These are phyloP conservation scores for Gossypium gossypioides DNA, from an alignment of 441 rosid species.

Conservation along the genomic window DNA sequence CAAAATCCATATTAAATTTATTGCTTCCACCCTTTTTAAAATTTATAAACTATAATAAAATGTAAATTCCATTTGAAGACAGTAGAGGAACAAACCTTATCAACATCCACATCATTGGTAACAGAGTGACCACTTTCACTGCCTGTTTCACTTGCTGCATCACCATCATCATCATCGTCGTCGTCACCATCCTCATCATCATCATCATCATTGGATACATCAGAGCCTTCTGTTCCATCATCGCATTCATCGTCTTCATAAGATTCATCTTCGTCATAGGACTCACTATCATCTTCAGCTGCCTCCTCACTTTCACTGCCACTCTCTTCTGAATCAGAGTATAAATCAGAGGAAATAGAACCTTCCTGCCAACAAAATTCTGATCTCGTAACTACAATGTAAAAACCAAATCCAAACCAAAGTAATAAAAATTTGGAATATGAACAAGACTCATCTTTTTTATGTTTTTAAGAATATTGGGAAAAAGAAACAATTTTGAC, in stretches of 20 bases:
- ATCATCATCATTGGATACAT: slow-evolving; percentile 46
- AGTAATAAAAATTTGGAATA: not conserved
- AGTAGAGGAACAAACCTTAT: slow-evolving; percentile 36
- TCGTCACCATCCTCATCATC: slow-evolving; percentile 69
- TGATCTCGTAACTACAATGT: slow-evolving; percentile 20
- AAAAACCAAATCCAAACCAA: slow-evolving; percentile 10
- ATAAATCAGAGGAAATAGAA: slow-evolving; percentile 60
- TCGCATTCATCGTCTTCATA: slow-evolving; percentile 53
- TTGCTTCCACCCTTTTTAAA: not conserved
- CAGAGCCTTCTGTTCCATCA: slow-evolving; percentile 36
- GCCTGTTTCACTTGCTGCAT: slow-evolving; percentile 41
- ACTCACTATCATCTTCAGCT: slow-evolving; percentile 67
- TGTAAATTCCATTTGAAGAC: not conserved
- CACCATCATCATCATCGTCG: slow-evolving; percentile 42
- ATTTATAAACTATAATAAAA: slow-evolving; percentile 1
- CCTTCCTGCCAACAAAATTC: slow-evolving; percentile 57
- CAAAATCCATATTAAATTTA: not conserved
- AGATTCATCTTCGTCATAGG: slow-evolving; percentile 70
- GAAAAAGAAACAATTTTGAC: not conserved
- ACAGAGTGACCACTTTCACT: slow-evolving; percentile 37
- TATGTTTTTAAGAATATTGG: not conserved
- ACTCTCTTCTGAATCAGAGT: slow-evolving; percentile 74
- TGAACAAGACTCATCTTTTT: not conserved
- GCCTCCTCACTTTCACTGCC: slow-evolving; percentile 79
- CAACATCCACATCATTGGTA: slow-evolving; percentile 25